phyloP scores from a whole-genome alignment of 768 basidiomycete species.

The Amanita pallidorosea region DNA sequence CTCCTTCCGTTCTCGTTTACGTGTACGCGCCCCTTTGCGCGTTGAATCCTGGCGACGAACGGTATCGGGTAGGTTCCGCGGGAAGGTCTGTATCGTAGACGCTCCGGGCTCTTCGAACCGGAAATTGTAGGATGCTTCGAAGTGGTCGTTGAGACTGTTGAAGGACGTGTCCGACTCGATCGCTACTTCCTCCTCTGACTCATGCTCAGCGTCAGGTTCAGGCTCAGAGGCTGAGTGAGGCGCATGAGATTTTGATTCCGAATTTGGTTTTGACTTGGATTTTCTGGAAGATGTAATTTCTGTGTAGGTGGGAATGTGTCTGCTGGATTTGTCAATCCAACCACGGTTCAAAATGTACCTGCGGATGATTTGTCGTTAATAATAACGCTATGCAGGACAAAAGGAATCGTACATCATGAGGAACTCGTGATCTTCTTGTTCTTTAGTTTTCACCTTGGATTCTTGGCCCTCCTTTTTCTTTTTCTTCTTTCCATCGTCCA shows the following conservation, averaged over 20 bases:
- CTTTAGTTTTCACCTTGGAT: slow-evolving; percentile 28
- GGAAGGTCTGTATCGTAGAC: slow-evolving; percentile 40
- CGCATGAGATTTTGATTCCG: slow-evolving; percentile 16
- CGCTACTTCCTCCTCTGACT: slow-evolving; percentile 34
- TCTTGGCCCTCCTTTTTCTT: slow-evolving; percentile 28
- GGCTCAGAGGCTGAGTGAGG: slow-evolving; percentile 10
- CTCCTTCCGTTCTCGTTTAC: slow-evolving; percentile 68
- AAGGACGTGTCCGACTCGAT: slow-evolving; percentile 38
- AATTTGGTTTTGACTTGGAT: slow-evolving; percentile 11
- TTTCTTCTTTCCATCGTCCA: slow-evolving; percentile 18
- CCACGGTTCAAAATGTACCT: slow-evolving; percentile 97
- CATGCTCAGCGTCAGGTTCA: slow-evolving; percentile 19
- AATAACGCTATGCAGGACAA: not conserved
- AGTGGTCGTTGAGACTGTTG: slow-evolving; percentile 83
- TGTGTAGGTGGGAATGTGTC: slow-evolving; percentile 74
- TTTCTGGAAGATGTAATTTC: slow-evolving; percentile 52
- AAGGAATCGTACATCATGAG: slow-evolving; percentile 57
- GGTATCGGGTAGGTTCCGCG: slow-evolving; percentile 55
- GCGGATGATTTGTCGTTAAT: not conserved
- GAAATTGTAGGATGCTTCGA: slow-evolving; percentile 97
- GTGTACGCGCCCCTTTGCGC: slow-evolving; percentile 78
- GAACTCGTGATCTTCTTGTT: slow-evolving; percentile 76
- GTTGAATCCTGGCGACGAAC: slow-evolving; percentile 67
- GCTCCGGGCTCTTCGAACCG: slow-evolving; percentile 93
- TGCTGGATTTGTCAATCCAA: slow-evolving; percentile 79